These are phyloP conservation scores for Dendrostoma leiphaemia DNA, from an alignment of 2,329 filamentous ascomycete genomes.

Conservation along the genomic window DNA sequence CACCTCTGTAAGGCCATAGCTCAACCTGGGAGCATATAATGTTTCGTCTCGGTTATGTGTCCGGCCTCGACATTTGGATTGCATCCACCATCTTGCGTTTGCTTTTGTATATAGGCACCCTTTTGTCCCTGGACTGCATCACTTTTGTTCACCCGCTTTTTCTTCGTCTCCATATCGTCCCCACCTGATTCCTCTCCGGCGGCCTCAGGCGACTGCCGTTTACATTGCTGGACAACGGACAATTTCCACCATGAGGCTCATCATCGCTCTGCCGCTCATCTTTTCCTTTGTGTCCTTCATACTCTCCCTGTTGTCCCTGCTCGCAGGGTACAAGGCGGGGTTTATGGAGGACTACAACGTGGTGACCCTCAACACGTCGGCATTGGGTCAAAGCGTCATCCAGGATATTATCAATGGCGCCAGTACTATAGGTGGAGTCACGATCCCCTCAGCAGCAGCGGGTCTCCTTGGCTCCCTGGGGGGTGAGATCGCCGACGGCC, in stretches of 20 bases:
- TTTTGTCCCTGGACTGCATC: too few species aligned
- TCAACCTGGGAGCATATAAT: too few species aligned
- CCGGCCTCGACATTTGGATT: too few species aligned
- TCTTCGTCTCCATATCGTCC: too few species aligned
- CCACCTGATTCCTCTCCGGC: too few species aligned
- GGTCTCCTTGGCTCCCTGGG: constrained; percentile 20
- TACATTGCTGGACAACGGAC: background rate
- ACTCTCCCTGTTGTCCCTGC: constrained; percentile 33
- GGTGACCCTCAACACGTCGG: constrained; percentile 40
- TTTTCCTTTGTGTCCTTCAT: constrained; percentile 34
- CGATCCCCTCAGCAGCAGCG: constrained; percentile 13
- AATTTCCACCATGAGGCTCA: constrained; percentile 4
- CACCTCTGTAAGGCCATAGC: too few species aligned
- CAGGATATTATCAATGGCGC: background rate
- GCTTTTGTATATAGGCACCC: too few species aligned
- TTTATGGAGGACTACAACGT: constrained; percentile 37
- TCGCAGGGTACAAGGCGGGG: constrained; percentile 35
- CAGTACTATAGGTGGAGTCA: background rate
- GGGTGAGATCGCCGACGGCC: constrained; percentile 19
- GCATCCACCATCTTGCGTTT: too few species aligned
- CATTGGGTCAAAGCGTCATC: constrained; percentile 37
- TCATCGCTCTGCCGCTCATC: constrained; percentile 26
- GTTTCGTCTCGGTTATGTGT: too few species aligned
- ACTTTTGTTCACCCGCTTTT: too few species aligned
- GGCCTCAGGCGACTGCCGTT: too few species aligned